A percentile compares a stretch with the other conserved stretches of the same genome.
phyloP scores from a whole-genome alignment of 2,329 filamentous ascomycete species.

The Emericellopsis atlantica region DNA sequence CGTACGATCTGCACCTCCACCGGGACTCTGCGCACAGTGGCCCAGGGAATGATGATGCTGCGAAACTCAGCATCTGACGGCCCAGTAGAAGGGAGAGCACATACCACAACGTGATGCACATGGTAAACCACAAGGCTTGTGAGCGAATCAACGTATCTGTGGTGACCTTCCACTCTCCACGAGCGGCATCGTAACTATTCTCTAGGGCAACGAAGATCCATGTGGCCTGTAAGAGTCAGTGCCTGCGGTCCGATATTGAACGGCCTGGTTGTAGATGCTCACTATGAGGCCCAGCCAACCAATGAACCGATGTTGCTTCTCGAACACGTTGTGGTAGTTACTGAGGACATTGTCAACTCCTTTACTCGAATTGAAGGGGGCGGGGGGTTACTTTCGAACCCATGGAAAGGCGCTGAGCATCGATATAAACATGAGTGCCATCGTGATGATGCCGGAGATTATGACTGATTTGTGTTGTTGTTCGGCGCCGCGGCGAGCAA shows the following conservation, averaged over 20 bases:
- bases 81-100: slow-evolving; percentile 1
- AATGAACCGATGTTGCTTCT: slow-evolving; percentile 26
- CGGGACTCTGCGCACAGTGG: slow-evolving; percentile 23
- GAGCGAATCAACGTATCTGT: slow-evolving; percentile 19
- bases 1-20: slow-evolving; percentile 21
- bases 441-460: slow-evolving; percentile 23
- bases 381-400: slow-evolving; percentile 20
- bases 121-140: slow-evolving; percentile 26
- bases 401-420: slow-evolving; percentile 25
- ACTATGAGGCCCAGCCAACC: slow-evolving; percentile 25
- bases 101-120: slow-evolving; percentile 26
- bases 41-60: slow-evolving; percentile 25
- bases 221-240: too few relatives aligned
- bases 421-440: slow-evolving; percentile 21
- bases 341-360: slow-evolving; percentile 8
- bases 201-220: slow-evolving; percentile 6
- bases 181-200: slow-evolving; percentile 21
- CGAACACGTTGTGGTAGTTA: slow-evolving; percentile 26
- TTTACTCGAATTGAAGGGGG: neutral
- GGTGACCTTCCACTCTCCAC: slow-evolving; percentile 17
- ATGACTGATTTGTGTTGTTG: slow-evolving; percentile 19
- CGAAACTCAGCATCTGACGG: neutral
- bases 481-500: slow-evolving; percentile 15
- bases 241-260: too few relatives aligned
- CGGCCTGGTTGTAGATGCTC: slow-evolving; percentile 2